Percentiles rank a stretch among this genome's conserved stretches.
Evolutionary conservation across 2,329 filamentous ascomycete species (phyloP).

Genomic region (Talaromyces sp.): DNA sequence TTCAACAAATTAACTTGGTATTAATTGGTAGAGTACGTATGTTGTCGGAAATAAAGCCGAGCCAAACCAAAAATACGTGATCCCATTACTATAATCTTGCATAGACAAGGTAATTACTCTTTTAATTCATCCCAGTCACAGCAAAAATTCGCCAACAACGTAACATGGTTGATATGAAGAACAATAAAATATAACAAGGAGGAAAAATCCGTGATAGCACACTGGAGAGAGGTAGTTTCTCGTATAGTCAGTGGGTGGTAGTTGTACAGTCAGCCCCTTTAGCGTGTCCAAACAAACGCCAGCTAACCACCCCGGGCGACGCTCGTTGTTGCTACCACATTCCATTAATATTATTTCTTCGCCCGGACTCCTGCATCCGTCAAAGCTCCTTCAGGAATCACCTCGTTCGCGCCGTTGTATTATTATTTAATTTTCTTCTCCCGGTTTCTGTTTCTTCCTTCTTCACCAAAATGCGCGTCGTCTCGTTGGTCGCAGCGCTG

Average conservation of each 20-base stretch:
- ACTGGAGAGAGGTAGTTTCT: too few relatives aligned
- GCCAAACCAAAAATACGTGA: neutral
- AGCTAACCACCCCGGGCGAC: constrained; percentile 8
- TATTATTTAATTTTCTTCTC: neutral
- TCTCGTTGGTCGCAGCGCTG: constrained; percentile 44
- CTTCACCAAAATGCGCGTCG: constrained; percentile 45
- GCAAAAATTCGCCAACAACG: neutral
- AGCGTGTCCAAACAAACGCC: neutral
- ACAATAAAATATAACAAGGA: neutral
- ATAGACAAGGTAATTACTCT: neutral
- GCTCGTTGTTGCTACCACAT: neutral
- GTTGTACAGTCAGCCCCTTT: neutral
- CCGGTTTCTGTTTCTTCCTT: neutral
- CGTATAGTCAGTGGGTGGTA: too few relatives aligned
- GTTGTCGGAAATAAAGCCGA: neutral
- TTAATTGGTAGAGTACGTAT: too few relatives aligned
- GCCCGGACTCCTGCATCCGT: neutral
- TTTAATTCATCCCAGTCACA: neutral
- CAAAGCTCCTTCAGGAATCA: neutral
- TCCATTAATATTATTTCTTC: neutral
- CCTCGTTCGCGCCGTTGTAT: constrained; percentile 4
- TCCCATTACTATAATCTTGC: neutral
- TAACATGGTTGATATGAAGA: neutral
- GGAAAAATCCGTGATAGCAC: too few relatives aligned
- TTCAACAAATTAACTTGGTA: too few relatives aligned